Evolutionary conservation across 305 asterid species (phyloP), one percentile per base, ranked within the genome.

Genomic region (Fraxinus baroniana): DNA sequence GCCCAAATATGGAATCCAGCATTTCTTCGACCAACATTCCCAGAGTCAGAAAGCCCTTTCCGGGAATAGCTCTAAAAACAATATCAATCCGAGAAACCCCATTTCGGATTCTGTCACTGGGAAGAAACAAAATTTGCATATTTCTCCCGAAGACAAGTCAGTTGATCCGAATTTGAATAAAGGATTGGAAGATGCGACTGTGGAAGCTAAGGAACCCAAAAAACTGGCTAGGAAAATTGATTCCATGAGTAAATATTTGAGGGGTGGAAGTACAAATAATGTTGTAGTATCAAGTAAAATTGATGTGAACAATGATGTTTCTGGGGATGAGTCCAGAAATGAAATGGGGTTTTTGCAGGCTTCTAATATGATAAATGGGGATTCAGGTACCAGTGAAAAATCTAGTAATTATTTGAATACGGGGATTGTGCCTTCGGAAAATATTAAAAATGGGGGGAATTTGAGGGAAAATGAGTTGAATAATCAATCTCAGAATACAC

Each of bases 11-110:
- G 98, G 97, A 22, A 95, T 95, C 82, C 97, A 94, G 80, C 99
- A 94, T 83, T 94, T 94, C 92, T 95, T 95, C 84, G 95, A 92
- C 72, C 97, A 94, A 81, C 98, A 95, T 82, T 89, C 93, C n/a
- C 93, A 92, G 87, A 86, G 87, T 79, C 97, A 95, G 86, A 93
- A 90, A 77, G 33, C 75, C 80, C 82, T 71, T 77, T 85, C 93
- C 7, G 91, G 87, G 22, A 83, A 85, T 52, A 81, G 28, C 82
- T 76, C 89, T 35, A 88, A 87, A 68, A 77, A 83, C 73, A 74
- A 49, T 33, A 80, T 28, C 32, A 83, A 49, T 5, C 83, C 76
- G 66, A 80, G 76, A 15, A 79, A 82, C 28, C 87, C 85, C 76
- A 36, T 80, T 79, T 74, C 89, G 17, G 83, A 75, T 71, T 52